Conservation (phyloP, 2,329 filamentous ascomycete species). For the Aspergillus terreus region DNA sequence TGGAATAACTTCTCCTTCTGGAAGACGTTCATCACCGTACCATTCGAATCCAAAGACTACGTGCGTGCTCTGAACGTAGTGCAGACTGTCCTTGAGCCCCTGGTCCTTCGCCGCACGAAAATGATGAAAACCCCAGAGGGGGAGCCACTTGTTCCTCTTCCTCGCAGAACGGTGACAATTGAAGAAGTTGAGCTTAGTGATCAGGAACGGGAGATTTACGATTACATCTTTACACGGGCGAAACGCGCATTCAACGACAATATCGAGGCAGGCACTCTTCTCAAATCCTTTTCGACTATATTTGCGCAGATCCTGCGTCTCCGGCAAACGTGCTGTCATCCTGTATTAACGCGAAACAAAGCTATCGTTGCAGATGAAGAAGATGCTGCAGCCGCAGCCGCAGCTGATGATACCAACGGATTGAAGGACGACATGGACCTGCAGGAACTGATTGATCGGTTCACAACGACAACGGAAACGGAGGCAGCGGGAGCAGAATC, state of each 20-base stretch:
- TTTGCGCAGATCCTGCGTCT: slow-evolving; percentile 94
- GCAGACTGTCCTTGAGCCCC: slow-evolving; percentile 89
- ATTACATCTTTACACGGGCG: slow-evolving; percentile 79
- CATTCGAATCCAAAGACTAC: slow-evolving; percentile 94
- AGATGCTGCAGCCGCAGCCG: slow-evolving; percentile 70
- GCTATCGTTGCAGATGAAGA: slow-evolving; percentile 83
- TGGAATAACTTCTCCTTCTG: slow-evolving; percentile 99
- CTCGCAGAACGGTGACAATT: slow-evolving; percentile 76
- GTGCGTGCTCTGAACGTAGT: slow-evolving; percentile 92
- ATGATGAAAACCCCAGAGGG: slow-evolving; percentile 96
- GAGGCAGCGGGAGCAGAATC: slow-evolving; percentile 49
- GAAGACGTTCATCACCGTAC: slow-evolving; percentile 97
- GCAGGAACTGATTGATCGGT: slow-evolving; percentile 76
- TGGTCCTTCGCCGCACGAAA: slow-evolving; percentile 94
- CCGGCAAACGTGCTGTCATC: slow-evolving; percentile 91
- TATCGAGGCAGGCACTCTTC: slow-evolving; percentile 82
- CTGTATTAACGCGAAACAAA: slow-evolving; percentile 80
- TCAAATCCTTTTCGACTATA: slow-evolving; percentile 95
- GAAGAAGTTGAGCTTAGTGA: slow-evolving; percentile 82
- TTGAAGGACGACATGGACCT: slow-evolving; percentile 96
- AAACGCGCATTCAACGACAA: slow-evolving; percentile 83
- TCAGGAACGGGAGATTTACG: slow-evolving; percentile 84
- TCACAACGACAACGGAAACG: slow-evolving; percentile 67
- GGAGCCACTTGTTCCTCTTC: slow-evolving; percentile 74
- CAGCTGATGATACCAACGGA: slow-evolving; percentile 74